Base-by-base conservation (phyloP, 169 alveolate genomes). In the Plasmodium yoelii region DNA sequence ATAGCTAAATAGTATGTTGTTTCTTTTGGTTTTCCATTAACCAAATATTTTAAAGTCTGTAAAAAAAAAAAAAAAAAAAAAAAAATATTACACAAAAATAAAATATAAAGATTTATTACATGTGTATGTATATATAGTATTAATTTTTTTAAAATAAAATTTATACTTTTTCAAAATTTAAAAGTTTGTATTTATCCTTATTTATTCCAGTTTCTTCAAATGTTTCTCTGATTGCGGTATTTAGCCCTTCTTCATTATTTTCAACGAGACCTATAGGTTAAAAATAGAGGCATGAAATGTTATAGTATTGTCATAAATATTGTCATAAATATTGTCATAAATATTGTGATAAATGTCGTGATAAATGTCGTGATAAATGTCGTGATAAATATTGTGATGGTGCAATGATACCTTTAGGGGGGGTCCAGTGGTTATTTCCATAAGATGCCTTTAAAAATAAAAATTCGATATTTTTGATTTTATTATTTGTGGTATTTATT, bases 221-320 rank as follows among this genome's bases (percentile, higher is more conserved):
- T 15, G 96, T 94, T 71, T 94, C 96, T 46, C 96, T 46, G 55
- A 75, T 49, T 42, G 96, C 96, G 2, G 96, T 93, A 19, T 86
- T 92, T 57, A 80, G 12, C 5, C 91, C 73, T 61, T 64, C 59
- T 28, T 80, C 88, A 70, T 94, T 94, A 9, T 92, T 87, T 63
- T 93, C 94, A 69, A 92, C 94, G 70, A 94, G 57, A 0, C 95
- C 87, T 63, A 90, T 34, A 34, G 42, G 42, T 34, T 75, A 86
- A 51, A 71, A 49, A 47, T 12, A 19, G 2, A 15, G 18, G 8
- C 51, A 42, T 64, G 9, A 44, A 7, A 18, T 12, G 15, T 34
- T 7, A 49, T 63, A 44, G 24, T 59, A 65, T 39, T 22, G 1
- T 22, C 1, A 22, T 22, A 22, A 22, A 22, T 22, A 22, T 22